These are phyloP conservation scores for Kalanchoe fedtschenkoi DNA, from an alignment of 164 flowering plant species.

Conservation along the genomic window DNA sequence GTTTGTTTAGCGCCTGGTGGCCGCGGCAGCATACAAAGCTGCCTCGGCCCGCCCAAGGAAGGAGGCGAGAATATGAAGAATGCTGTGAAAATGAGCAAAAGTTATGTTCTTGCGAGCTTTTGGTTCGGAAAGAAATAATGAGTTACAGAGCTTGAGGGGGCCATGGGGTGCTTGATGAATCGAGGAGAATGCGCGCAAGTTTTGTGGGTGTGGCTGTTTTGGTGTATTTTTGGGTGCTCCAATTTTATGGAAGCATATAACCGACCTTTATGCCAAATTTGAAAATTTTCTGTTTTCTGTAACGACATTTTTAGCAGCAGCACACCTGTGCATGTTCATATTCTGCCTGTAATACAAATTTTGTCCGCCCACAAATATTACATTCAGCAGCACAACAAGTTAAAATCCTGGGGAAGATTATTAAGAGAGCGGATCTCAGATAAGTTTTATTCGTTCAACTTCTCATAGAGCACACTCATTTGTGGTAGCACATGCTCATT, in stretches of 20 bases:
- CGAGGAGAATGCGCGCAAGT: not conserved
- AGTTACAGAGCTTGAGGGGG: not conserved
- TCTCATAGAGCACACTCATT: too few species aligned
- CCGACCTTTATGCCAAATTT: not conserved
- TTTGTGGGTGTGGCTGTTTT: not conserved
- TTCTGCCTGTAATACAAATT: too few species aligned
- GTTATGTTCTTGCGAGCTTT: not conserved
- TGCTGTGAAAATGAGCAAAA: not conserved
- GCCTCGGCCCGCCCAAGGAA: not conserved
- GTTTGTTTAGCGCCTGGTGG: not conserved
- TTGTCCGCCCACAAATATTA: too few species aligned
- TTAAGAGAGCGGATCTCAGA: too few species aligned
- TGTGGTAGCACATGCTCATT: too few species aligned
- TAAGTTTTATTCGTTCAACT: too few species aligned
- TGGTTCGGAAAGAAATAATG: not conserved
- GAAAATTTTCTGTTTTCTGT: not conserved
- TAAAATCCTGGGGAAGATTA: too few species aligned
- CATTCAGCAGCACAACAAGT: too few species aligned
- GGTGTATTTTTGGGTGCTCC: conserved; percentile 3
- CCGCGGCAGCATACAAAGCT: conserved; percentile 1
- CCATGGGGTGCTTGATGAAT: not conserved
- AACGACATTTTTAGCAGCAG: not conserved
- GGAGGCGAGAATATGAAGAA: not conserved
- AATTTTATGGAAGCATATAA: not conserved
- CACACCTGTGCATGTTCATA: not conserved